Evolutionary conservation across 352 stramenopile genomes (phyloP), one percentile per base, ranked within the genome.

Genomic region (Aphanomyces astaci): DNA sequence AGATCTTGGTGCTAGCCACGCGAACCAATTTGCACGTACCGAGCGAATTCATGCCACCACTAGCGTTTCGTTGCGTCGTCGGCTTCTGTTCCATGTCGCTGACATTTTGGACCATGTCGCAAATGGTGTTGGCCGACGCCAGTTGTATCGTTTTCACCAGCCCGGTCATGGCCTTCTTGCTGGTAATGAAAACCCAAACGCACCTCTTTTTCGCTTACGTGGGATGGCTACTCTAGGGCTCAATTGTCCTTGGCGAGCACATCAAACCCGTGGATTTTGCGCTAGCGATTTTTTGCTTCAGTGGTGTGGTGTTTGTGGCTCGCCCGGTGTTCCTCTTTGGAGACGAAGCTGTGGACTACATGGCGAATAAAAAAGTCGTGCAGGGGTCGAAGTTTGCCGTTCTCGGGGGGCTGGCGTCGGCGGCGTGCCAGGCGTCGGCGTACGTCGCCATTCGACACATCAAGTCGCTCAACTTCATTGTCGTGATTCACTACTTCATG

Each of bases 391-490:
- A 53, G 4, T 71, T 76, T 17, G 79, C 72, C 4, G 71, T 84
- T 7, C 30, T 64, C 3, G 75, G 73, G 32, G 69, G 67, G 9
- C 56, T 83, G 5, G 52, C 79, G 17, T 71, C 75, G 5, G 73
- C 74, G 11, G 65, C 73, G 11, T 72, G 73, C 7, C 85, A 93
- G 54, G 80, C 80, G 17, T 79, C 90, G 51, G 85, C 90, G 11
- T 93, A 86, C 64, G 79, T 87, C 32, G 75, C 73, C 0, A 81
- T 93, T 54, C 82, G 85, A 11, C 80, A 87, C 69, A 72, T 91
- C 10, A 81, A 81, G 51, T 62, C 71, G 1, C 24, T 68, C 27
- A 51, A 68, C 33, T 60, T 68, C 19, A 31, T 68, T 5, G 43
- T 49, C 15, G 43, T 68, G 19, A 48, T 68, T 9, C 30, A 59